Base-by-base conservation (phyloP, 768 basidiomycete genomes). In the Collybia sp. region DNA sequence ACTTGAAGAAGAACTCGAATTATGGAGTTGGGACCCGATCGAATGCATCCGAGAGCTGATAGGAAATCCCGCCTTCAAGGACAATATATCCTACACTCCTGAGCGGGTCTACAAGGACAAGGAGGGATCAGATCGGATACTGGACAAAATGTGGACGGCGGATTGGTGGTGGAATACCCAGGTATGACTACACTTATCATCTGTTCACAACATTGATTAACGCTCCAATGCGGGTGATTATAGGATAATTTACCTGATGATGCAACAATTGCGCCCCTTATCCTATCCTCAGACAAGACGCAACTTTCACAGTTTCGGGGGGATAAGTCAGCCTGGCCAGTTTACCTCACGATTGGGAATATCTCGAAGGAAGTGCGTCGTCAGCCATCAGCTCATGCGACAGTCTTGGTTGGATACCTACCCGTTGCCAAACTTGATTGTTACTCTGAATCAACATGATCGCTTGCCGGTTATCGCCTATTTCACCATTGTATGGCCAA, bases 331-430 rank as follows among this genome's bases (percentile, higher is more conserved):
- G 61, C 63, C 8, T 69, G 62, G 56, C 69, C 70, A 8, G 56
- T 71, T 1, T 71, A 71, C 43, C 43, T 70, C 0, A 62, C 66
- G 1, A 56, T 69, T 36, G 67, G 64, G 0, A 69, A 70, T n/a
- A n/a, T n/a, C n/a, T n/a, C n/a, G n/a, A n/a, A n/a, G n/a, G n/a
- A n/a, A n/a, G n/a, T n/a, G n/a, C 59, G 56, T 0, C 45, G 63
- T 0, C 20, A 60, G 37, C 56, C 58, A 0, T 56, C 56, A 2
- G 30, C 44, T 10, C 60, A 55, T 15, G 67, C 62, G 1, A 54
- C 48, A 0, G 45, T 69, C 3, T 51, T 69, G 0, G n/a, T 71
- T 0, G 69, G 56, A 2, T 70, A 68, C 40, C 47, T 71, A 1
- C 66, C 67, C 1, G 53, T 63, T 3, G 42, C 54, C 5, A 67